Conservation (phyloP, 179 eudicot genomes). For the Nepenthes alata region DNA sequence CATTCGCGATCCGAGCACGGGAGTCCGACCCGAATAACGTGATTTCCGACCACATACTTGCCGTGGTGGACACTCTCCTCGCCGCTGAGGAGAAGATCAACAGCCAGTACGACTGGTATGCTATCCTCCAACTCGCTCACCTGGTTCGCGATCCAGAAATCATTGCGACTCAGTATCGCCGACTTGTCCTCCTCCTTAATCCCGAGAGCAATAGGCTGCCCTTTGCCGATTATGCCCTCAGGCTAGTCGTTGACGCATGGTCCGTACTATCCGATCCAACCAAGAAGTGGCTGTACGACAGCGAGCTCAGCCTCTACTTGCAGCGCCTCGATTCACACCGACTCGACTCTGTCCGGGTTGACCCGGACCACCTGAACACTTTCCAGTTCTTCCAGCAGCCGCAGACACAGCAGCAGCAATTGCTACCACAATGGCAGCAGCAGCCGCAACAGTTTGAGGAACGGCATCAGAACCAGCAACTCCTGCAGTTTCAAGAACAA, state of each 20-base stretch:
- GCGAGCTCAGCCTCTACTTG: conserved; percentile 13
- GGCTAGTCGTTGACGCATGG: conserved; percentile 44
- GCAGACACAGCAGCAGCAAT: conserved; percentile 4
- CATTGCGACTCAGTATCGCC: conserved; percentile 40
- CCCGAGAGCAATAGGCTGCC: conserved; percentile 40
- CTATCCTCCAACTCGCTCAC: conserved; percentile 44
- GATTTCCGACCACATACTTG: conserved; percentile 50
- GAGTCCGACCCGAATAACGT: conserved; percentile 61
- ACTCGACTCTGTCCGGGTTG: neutral
- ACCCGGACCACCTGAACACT: conserved; percentile 18
- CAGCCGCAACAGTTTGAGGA: conserved; percentile 27
- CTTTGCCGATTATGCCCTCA: conserved; percentile 39
- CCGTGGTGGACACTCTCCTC: conserved; percentile 58
- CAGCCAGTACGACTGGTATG: conserved; percentile 50
- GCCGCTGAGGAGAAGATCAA: conserved; percentile 44
- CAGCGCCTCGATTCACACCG: neutral
- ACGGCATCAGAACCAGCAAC: conserved; percentile 13
- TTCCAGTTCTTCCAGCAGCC: conserved; percentile 30
- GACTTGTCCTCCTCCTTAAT: conserved; percentile 35
- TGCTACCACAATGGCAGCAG: conserved; percentile 8
- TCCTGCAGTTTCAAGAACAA: neutral
- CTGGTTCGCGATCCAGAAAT: conserved; percentile 38
- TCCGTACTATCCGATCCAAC: conserved; percentile 40
- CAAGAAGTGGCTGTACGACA: conserved; percentile 25
- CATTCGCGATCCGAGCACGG: conserved; percentile 64